Conservation (phyloP, 2,329 filamentous ascomycete species). For the Fusarium vanettenii region DNA sequence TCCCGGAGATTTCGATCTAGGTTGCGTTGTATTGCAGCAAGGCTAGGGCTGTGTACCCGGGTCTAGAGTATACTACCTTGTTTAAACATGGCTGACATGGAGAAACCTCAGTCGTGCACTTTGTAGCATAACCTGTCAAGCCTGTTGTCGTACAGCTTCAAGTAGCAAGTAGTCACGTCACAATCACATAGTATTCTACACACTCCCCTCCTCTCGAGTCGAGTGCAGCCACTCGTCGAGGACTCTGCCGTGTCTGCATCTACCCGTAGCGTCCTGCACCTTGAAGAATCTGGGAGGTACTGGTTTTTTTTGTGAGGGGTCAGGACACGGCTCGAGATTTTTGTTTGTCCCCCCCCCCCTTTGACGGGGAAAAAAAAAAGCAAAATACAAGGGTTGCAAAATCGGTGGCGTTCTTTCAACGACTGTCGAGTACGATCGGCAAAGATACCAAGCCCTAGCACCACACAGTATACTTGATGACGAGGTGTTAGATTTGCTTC, state of each 20-base stretch:
- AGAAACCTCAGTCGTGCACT: neutral
- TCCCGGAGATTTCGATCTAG: neutral
- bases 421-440: neutral
- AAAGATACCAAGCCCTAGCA: neutral
- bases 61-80: neutral
- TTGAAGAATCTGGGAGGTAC: neutral
- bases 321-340: neutral
- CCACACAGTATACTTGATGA: neutral
- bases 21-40: neutral
- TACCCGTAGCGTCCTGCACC: slow-evolving; percentile 13
- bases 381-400: neutral
- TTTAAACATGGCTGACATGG: neutral
- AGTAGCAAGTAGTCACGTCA: neutral
- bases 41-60: neutral
- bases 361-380: neutral
- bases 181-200: neutral
- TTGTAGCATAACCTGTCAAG: neutral
- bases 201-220: neutral
- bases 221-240: neutral
- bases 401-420: neutral
- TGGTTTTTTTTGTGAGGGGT: neutral
- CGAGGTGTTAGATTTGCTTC: neutral
- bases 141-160: neutral
- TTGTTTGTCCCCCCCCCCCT: neutral
- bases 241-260: slow-evolving; percentile 14